These are phyloP conservation scores for Baorangia bicolor DNA, from an alignment of 768 basidiomycete genomes.

Conservation along the genomic window DNA sequence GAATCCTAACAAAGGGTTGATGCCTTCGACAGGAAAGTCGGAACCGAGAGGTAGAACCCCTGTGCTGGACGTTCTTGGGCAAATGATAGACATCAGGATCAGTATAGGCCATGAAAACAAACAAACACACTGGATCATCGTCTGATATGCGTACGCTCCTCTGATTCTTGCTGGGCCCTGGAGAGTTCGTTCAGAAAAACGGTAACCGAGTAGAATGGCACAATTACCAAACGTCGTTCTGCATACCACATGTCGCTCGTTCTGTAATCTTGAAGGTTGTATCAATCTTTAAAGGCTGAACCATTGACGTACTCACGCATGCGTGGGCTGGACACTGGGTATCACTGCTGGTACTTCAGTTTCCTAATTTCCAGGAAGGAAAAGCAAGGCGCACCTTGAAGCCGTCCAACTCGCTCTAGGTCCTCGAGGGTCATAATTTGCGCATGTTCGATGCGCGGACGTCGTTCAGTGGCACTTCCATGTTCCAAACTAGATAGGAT, in stretches of 20 bases:
- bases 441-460: constrained; percentile 90
- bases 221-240: constrained; percentile 65
- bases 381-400: constrained; percentile 58
- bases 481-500: constrained; percentile 39
- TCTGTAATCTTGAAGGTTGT: constrained; percentile 33
- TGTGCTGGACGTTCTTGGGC: constrained; percentile 47
- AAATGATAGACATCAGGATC: not conserved
- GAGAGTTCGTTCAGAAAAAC: not conserved
- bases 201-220: not conserved
- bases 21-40: constrained; percentile 91
- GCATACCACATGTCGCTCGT: constrained; percentile 94
- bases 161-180: constrained; percentile 80
- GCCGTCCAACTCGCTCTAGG: constrained; percentile 60
- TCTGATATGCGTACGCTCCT: constrained; percentile 89
- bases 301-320: constrained; percentile 57
- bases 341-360: constrained; percentile 54
- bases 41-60: constrained; percentile 78
- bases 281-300: not conserved
- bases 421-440: constrained; percentile 81
- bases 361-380: not conserved
- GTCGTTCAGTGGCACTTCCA: constrained; percentile 38
- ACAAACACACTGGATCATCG: constrained; percentile 59
- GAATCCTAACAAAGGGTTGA: constrained; percentile 87
- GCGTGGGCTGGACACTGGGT: constrained; percentile 90
- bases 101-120: not conserved